These are phyloP conservation scores for Chalaropsis ovoidea DNA, from an alignment of 2,329 filamentous ascomycete genomes.

Conservation along the genomic window DNA sequence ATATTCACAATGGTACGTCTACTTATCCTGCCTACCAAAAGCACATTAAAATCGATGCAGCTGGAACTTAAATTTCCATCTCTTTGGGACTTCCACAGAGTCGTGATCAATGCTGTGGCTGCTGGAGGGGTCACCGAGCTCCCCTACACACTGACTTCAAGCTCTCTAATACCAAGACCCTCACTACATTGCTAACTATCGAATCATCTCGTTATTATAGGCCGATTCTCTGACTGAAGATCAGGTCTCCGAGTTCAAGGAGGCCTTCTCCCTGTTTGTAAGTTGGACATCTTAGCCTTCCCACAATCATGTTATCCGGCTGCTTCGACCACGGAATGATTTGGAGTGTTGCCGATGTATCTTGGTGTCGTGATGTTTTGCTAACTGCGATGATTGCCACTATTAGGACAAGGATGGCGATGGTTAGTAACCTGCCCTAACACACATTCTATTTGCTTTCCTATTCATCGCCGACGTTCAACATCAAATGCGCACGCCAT, in stretches of 20 bases:
- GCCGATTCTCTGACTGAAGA: conserved; percentile 98
- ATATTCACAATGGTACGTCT: conserved; percentile 24
- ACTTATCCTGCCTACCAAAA: background rate
- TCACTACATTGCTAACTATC: conserved; percentile 9
- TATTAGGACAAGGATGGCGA: conserved; percentile 78
- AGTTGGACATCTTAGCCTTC: conserved; percentile 36
- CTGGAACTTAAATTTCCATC: background rate
- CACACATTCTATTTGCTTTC: background rate
- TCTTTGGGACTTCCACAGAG: background rate
- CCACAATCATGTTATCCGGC: background rate
- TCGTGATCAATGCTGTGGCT: background rate
- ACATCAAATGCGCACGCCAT: background rate
- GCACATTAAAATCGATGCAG: no score
- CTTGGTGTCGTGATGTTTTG: conserved; percentile 15
- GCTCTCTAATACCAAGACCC: conserved; percentile 16
- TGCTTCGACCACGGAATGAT: background rate
- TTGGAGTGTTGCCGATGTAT: background rate
- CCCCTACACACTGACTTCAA: background rate
- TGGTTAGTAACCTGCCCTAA: conserved; percentile 50
- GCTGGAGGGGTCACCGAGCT: conserved; percentile 9
- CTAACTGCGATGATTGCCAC: conserved; percentile 28
- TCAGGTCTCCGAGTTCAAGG: conserved; percentile 99
- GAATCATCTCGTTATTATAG: conserved; percentile 38
- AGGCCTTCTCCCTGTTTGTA: conserved; percentile 99
- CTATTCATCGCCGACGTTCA: background rate